Base-by-base conservation (phyloP, 1,284 basidiomycete genomes). In the Waitea zeae region DNA sequence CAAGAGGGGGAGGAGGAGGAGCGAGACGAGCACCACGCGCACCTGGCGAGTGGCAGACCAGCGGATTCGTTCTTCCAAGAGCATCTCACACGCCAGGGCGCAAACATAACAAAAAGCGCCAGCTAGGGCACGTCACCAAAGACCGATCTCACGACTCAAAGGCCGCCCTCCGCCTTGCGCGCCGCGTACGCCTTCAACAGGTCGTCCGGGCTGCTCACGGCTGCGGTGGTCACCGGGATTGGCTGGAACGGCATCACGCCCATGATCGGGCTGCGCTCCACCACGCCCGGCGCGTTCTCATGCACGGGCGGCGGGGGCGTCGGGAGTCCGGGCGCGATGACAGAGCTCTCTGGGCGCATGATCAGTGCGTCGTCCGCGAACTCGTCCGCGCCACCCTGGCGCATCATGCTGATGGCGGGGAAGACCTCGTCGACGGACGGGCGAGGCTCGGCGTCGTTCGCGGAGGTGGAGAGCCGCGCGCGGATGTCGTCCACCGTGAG, bases 141-240 rank as follows among this genome's bases (percentile, higher is more conserved):
- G n/a, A n/a, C n/a, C n/a, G n/a, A n/a, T n/a, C n/a, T n/a, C n/a
- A n/a, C n/a, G n/a, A n/a, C n/a, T n/a, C n/a, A n/a, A n/a, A n/a
- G n/a, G n/a, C n/a, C n/a, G n/a, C 48, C 46, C 20, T 41, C 43
- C 2, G 56, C 47, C 43, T 62, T 66, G 36, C 70, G 60, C 33
- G 70, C 68, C 2, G 78, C 78, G 38, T 82, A 82, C 0, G 71
- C 73, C n/a, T 67, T 65, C 26, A 82, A 57, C 73, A 81, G 76
- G 12, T 67, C 77, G 42, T 82, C 78, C 3, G 78, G 78, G 0
- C 67, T 67, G 64, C 72, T 70, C 27, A 61, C 52, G 30, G 44
- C 59, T 0, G 59, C 59, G n/a, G n/a, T n/a, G n/a, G n/a, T n/a
- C 13, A 63, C 61, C 46, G 59, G 50, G 3, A 58, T 52, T 37